Conservation (phyloP, 1,284 basidiomycete genomes). For the Inonotus hispidus region DNA sequence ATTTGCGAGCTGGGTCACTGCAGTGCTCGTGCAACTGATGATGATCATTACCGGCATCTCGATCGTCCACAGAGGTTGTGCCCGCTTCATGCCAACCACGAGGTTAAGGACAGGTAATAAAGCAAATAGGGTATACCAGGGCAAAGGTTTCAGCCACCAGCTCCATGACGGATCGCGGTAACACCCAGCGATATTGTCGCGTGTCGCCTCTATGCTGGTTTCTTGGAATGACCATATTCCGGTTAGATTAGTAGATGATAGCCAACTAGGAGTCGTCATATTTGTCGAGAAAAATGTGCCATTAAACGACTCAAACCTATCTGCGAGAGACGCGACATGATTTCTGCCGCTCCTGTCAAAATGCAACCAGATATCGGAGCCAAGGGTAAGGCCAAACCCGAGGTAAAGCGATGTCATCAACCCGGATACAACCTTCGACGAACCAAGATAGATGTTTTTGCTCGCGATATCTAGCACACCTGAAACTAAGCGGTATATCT, state of each 20-base stretch:
- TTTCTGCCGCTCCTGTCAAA: slow-evolving; percentile 8
- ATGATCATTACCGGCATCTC: slow-evolving; percentile 81
- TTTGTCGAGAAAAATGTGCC: slow-evolving; percentile 32
- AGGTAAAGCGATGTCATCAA: slow-evolving; percentile 18
- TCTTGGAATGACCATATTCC: slow-evolving; percentile 27
- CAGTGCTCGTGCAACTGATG: slow-evolving; percentile 77
- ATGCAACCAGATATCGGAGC: slow-evolving; percentile 38
- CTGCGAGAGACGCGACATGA: slow-evolving; percentile 26
- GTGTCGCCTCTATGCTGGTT: slow-evolving; percentile 9
- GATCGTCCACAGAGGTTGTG: slow-evolving; percentile 66
- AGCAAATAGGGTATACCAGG: slow-evolving; percentile 69
- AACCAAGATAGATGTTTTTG: slow-evolving; percentile 12
- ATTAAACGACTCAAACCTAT: slow-evolving; percentile 25
- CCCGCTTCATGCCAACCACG: slow-evolving; percentile 68
- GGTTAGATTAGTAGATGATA: slow-evolving; percentile 27
- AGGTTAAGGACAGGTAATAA: slow-evolving; percentile 81
- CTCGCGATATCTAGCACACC: slow-evolving; percentile 18
- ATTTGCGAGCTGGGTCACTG: slow-evolving; percentile 74
- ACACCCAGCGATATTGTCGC: slow-evolving; percentile 45
- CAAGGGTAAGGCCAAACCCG: slow-evolving; percentile 42
- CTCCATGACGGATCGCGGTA: slow-evolving; percentile 57
- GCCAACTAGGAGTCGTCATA: slow-evolving; percentile 18
- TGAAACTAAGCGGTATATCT: not conserved
- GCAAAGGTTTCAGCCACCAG: slow-evolving; percentile 79
- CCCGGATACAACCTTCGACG: slow-evolving; percentile 13